Evolutionary conservation across 306 rosid genomes (phyloP).

Genomic region (Casuarina glauca): DNA sequence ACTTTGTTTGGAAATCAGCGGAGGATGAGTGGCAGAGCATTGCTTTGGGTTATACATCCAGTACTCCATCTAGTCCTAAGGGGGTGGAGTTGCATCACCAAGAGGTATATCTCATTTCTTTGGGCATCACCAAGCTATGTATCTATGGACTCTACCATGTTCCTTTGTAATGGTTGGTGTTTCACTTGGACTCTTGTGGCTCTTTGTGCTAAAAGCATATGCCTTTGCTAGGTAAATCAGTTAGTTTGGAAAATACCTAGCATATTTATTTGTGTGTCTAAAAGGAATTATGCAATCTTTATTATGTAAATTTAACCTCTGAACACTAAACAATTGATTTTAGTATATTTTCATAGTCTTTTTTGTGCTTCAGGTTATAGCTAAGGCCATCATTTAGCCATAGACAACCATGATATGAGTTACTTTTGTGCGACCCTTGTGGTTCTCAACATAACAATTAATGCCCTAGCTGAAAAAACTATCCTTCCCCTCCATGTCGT

Average conservation of each 20-base stretch:
- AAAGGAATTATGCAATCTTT: background rate
- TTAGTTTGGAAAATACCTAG: background rate
- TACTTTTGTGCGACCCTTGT: constrained; percentile 95
- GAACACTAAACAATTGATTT: background rate
- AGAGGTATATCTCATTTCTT: constrained; percentile 70
- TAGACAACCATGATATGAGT: constrained; percentile 67
- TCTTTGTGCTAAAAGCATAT: constrained; percentile 74
- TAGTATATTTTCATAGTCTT: background rate
- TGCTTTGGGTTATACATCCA: constrained; percentile 89
- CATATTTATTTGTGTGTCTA: background rate
- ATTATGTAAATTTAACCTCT: background rate
- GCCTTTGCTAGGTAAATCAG: constrained; percentile 81
- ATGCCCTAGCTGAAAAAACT: constrained; percentile 63
- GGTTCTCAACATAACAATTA: constrained; percentile 76
- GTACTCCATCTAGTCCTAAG: constrained; percentile 92
- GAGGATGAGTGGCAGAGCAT: constrained; percentile 99
- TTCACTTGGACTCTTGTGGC: constrained; percentile 90
- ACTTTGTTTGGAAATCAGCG: constrained; percentile 75
- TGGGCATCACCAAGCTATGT: constrained; percentile 66
- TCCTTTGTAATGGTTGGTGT: constrained; percentile 98
- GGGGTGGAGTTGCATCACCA: constrained; percentile 92
- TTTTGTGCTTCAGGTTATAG: constrained; percentile 57
- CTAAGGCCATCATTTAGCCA: constrained; percentile 71
- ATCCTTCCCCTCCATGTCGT: constrained; percentile 81
- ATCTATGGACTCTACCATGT: constrained; percentile 94